These are phyloP conservation scores for Corymbia maculata DNA, from an alignment of 345 rosid species.

Conservation along the genomic window DNA sequence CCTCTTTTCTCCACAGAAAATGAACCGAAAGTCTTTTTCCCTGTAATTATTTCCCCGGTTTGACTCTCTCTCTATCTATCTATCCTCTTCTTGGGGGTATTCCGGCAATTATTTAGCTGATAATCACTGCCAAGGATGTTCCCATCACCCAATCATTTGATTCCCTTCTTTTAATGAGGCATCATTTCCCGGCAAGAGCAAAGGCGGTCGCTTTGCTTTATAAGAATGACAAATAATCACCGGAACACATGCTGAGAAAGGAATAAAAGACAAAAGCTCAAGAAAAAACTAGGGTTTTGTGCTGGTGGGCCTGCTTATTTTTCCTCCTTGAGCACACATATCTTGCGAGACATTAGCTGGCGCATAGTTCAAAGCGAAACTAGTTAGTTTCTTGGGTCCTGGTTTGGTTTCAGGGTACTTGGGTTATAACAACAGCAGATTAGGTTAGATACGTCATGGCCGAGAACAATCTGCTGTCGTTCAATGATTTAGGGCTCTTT, in stretches of 20 bases:
- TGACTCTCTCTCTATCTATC: background rate
- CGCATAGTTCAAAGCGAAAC: background rate
- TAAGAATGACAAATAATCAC: background rate
- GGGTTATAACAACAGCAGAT: background rate
- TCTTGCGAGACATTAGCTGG: background rate
- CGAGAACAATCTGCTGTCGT: background rate
- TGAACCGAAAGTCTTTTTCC: background rate
- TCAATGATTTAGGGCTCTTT: background rate
- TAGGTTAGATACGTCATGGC: background rate
- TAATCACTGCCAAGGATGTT: background rate
- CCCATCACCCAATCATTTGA: conserved; percentile 2
- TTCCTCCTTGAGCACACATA: background rate
- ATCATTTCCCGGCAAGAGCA: background rate
- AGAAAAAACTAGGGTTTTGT: background rate
- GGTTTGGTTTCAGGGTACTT: background rate
- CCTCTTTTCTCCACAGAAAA: background rate
- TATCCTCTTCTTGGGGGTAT: background rate
- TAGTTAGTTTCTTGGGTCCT: background rate
- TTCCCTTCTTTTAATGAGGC: background rate
- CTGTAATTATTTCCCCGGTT: background rate
- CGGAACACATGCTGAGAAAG: background rate
- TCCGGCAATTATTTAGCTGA: background rate
- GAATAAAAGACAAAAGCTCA: background rate
- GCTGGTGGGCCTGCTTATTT: background rate
- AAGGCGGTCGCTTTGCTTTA: background rate